Conservation (phyloP, 2,329 filamentous ascomycete genomes). For the Gaeumannomyces tritici region DNA sequence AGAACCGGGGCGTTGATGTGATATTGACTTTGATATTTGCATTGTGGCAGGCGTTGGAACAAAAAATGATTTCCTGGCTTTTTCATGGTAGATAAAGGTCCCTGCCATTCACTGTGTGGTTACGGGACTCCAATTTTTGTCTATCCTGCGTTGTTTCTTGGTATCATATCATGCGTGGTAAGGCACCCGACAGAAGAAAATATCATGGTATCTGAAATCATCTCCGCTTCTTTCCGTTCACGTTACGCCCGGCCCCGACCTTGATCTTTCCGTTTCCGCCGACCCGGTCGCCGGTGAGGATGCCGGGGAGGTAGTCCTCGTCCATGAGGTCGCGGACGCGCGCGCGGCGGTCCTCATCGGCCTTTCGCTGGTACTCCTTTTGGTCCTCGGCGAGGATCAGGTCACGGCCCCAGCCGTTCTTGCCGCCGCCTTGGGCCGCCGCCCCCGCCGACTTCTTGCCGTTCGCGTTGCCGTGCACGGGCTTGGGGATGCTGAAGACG, state of each 20-base stretch:
- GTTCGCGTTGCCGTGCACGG: slow-evolving; percentile 69
- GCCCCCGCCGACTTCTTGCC: slow-evolving; percentile 53
- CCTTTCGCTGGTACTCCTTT: slow-evolving; percentile 71
- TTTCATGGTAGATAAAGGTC: neutral
- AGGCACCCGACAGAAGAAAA: slow-evolving; percentile 1
- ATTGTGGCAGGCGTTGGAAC: neutral
- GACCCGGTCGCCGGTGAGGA: slow-evolving; percentile 70
- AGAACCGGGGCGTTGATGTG: neutral
- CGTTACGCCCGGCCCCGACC: slow-evolving; percentile 75
- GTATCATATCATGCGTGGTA: neutral
- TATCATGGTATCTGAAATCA: slow-evolving; percentile 12
- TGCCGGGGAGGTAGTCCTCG: slow-evolving; percentile 79
- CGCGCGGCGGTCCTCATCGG: slow-evolving; percentile 52
- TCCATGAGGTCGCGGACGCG: slow-evolving; percentile 85
- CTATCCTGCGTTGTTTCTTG: neutral
- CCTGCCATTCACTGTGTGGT: neutral
- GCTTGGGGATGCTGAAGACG: slow-evolving; percentile 87
- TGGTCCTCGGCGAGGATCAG: slow-evolving; percentile 90
- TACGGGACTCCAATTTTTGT: slow-evolving; percentile 4
- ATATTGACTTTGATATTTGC: neutral
- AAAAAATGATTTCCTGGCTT: slow-evolving; percentile 6
- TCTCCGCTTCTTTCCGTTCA: slow-evolving; percentile 68
- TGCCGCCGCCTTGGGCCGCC: slow-evolving; percentile 52
- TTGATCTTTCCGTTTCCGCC: slow-evolving; percentile 58
- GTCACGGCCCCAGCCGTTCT: slow-evolving; percentile 76